Evolutionary conservation across 805 yeast species (phyloP), one percentile per base, ranked within the genome.

Genomic region (Huiozyma naganishii): DNA sequence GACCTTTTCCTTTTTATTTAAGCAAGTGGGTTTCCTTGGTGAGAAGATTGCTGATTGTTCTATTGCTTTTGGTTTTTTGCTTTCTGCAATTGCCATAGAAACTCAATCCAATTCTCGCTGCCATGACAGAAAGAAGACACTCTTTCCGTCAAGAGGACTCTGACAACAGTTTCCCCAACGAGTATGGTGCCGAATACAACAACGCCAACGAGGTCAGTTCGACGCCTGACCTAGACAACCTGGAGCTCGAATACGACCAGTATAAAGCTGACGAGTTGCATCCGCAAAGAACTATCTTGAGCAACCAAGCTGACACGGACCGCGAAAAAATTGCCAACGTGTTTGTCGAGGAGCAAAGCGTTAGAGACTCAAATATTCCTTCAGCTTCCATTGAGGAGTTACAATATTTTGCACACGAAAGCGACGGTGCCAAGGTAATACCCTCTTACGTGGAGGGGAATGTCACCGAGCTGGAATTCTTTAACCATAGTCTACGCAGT

Each of bases 191-290:
- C 23, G 23, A 17, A 17, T 17, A n/a, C 32, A 35, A 36, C 39
- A 17, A 39, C 6, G 34, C 42, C 12, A 23, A 27, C 28, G 37
- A 12, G 7, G 37, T 17, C 3, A 39, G 29, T 29, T 29, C 30
- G 6, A 32, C 41, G 13, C 48, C 48, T 3, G 41, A 53, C 42
- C 32, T 58, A 30, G 64, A 55, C 40, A 55, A 57, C 36, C 42
- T 59, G 35, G 62, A 59, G 36, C 49, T 48, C 12, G 62, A 59
- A 42, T 59, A 55, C 40, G 60, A 51, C 43, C 55, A 49, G 29
- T 57, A 49, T 34, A 59, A 59, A 38, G 46, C 40, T 6, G 52
- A 42, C 13, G 52, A 51, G 39, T 13, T 33, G 30, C 13, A 33
- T n/a, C 32, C 43, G 29, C 34, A n/a, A 9, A 33, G 27, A 17